Evolutionary conservation across 78 protist species (phyloP).

Genomic region (Dictyostelium firmibasis): DNA sequence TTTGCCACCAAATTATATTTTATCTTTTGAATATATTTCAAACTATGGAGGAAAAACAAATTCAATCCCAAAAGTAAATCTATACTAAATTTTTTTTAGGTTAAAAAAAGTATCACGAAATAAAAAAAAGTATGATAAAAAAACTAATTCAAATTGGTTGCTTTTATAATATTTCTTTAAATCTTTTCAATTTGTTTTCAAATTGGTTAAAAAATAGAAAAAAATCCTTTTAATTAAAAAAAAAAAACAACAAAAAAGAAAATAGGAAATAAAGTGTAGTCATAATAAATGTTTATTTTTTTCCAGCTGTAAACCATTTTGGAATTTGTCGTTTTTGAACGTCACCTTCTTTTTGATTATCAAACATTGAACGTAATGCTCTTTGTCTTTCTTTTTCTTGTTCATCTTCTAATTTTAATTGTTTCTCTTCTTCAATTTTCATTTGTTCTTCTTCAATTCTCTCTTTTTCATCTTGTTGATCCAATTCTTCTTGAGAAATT

Average conservation of each 20-base stretch:
- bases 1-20: constrained; percentile 7
- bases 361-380: not conserved
- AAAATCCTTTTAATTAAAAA: not conserved
- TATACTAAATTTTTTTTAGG: not conserved
- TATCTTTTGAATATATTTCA: constrained; percentile 50
- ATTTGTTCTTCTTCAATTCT: not conserved
- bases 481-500: not conserved
- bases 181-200: not conserved
- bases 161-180: too few species aligned
- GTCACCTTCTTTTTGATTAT: constrained; percentile 19
- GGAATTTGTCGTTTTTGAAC: constrained; percentile 1
- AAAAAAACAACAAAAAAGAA: not conserved
- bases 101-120: not conserved
- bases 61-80: constrained; percentile 30
- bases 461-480: not conserved
- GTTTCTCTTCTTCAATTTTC: not conserved
- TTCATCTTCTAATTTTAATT: not conserved
- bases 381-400: not conserved
- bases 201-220: too few species aligned
- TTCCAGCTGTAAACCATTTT: constrained; percentile 47
- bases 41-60: constrained; percentile 51
- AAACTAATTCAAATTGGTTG: too few species aligned
- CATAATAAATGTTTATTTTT: not conserved
- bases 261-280: too few species aligned
- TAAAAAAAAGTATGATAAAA: not conserved